phyloP scores from a whole-genome alignment of 345 rosid species.

The Melaleuca quinquenervia region DNA sequence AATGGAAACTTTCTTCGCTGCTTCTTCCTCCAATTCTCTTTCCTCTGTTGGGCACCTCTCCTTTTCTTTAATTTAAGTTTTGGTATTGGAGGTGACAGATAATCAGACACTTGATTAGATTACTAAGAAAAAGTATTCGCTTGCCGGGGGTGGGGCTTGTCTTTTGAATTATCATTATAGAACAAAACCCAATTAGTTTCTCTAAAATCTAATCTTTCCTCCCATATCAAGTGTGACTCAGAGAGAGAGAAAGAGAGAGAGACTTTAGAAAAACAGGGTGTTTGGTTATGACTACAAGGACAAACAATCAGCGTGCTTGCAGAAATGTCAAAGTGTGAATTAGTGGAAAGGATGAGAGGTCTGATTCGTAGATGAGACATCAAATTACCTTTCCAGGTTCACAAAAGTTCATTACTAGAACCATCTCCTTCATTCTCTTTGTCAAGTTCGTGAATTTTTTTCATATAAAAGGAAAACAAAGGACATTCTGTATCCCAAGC shows the following conservation, averaged over 20 bases:
- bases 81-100: conserved; percentile 20
- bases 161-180: background rate
- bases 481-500: background rate
- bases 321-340: conserved; percentile 9
- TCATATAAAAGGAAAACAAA: background rate
- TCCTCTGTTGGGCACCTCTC: background rate
- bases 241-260: background rate
- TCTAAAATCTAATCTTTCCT: background rate
- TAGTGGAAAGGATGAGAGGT: conserved; percentile 10
- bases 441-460: background rate
- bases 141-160: background rate
- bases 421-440: background rate
- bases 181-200: background rate
- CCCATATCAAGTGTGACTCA: background rate
- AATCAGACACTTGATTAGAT: conserved; percentile 13
- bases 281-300: background rate
- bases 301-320: conserved; percentile 11
- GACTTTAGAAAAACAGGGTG: background rate
- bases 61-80: background rate
- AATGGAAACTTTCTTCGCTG: conserved; percentile 24
- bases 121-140: background rate
- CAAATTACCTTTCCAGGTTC: background rate
- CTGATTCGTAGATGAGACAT: conserved; percentile 6
- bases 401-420: background rate
- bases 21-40: background rate